Evolutionary conservation across 345 rosid genomes (phyloP), one percentile per base, ranked within the genome.

Genomic region (Leavenworthia alabamica): DNA sequence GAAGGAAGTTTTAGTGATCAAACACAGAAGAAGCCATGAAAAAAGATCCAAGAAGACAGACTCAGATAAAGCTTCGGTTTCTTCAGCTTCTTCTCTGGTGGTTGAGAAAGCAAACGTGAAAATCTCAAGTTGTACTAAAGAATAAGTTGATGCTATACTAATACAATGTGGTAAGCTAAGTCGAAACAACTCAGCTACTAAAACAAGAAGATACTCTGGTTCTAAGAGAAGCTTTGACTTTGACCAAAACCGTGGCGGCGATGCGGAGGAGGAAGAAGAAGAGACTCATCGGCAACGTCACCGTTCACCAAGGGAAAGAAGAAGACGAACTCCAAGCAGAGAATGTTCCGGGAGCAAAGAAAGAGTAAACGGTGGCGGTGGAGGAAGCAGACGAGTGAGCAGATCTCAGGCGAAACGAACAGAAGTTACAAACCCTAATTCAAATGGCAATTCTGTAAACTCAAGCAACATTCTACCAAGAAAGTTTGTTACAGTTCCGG

Each of bases 111-210:
- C 32, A 13, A 36, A 54, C 0, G 72, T 59, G 66, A 59, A 44
- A 32, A 47, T 20, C 1, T 67, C 72, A 2, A 67, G 59, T 6
- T 67, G 65, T 22, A 67, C 65, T 14, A 59, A 89, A 60, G 74
- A 67, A 29, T 95, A 89, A 65, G 95, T 92, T 39, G 96, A 92
- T 33, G 96, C 98, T 40, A 86, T 89, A 73, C 83, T 92, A 14
- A 86, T 89, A 29, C 96, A 92, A 28, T 92, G 98, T 40, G 98
- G 96, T 20, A 80, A 89, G 74, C 82, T 92, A 13, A 89, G 96
- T 71, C 65, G 85, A 46, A 89, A 80, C 72, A 84, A 84, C 67
- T 84, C 98, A 2, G 60, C 76, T 17, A 62, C 76, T 5, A 77
- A 81, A 1, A 71, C 82, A 11, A 78, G 80, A 5, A 85, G 79